A percentile compares a stretch with the other conserved stretches of the same genome.
These are phyloP conservation scores for Malassezia furfur DNA, from an alignment of 1,284 basidiomycete species.

Conservation along the genomic window DNA sequence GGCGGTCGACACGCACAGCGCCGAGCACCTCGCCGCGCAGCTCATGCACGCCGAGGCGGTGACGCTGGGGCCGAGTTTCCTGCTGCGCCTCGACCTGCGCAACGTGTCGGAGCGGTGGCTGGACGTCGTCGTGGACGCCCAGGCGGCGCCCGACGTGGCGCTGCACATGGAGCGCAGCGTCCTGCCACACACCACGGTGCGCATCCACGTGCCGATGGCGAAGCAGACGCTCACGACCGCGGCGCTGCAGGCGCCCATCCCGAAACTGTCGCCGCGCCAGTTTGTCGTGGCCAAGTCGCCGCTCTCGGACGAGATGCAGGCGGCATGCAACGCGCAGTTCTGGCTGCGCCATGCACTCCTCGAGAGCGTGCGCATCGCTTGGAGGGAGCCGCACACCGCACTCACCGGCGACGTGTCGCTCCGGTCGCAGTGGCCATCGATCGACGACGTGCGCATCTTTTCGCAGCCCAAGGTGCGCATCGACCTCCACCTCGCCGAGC, in stretches of 20 bases:
- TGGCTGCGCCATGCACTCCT: conserved; percentile 87
- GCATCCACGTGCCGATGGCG: conserved; percentile 68
- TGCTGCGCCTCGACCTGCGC: conserved; percentile 73
- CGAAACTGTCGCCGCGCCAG: conserved; percentile 69
- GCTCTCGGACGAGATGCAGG: conserved; percentile 57
- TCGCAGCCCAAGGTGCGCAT: background rate
- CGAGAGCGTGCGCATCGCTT: conserved; percentile 59
- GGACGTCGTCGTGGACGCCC: conserved; percentile 62
- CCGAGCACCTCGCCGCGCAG: conserved; percentile 23
- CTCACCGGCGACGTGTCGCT: conserved; percentile 11
- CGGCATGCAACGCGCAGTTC: conserved; percentile 65
- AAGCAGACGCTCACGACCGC: conserved; percentile 59
- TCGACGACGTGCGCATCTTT: conserved; percentile 2
- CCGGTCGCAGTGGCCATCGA: background rate
- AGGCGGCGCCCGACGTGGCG: conserved; percentile 52
- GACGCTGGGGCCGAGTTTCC: conserved; percentile 60
- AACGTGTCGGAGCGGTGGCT: conserved; percentile 80
- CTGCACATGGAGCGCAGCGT: conserved; percentile 48
- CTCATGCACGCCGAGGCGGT: background rate
- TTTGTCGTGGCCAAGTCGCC: conserved; percentile 73
- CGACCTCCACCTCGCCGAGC: background rate
- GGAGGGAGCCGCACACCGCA: conserved; percentile 58
- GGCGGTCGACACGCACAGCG: conserved; percentile 22
- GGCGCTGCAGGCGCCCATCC: conserved; percentile 62
- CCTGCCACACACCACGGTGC: conserved; percentile 42